Evolutionary conservation across 495 filamentous ascomycete genomes (phyloP).

Genomic region (Neurospora sp.): DNA sequence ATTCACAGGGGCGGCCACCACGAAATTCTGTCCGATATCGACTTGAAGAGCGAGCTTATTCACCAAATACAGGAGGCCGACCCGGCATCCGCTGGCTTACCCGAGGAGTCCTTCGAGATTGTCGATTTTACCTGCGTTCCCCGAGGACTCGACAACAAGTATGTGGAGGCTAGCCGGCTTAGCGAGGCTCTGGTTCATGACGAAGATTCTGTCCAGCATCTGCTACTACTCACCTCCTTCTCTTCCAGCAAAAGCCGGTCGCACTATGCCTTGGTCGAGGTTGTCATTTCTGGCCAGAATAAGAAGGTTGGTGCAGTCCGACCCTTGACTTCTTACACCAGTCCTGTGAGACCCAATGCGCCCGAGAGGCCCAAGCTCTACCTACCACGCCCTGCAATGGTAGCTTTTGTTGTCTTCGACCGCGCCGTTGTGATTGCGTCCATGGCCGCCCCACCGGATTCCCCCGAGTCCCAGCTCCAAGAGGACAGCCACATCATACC

Average conservation of each 20-base stretch:
- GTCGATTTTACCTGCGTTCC: slow-evolving; percentile 40
- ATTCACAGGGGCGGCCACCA: slow-evolving; percentile 70
- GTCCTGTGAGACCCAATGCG: slow-evolving; percentile 28
- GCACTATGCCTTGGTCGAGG: slow-evolving; percentile 36
- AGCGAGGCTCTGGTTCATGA: slow-evolving; percentile 28
- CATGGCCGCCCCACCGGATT: slow-evolving; percentile 46
- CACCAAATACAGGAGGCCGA: slow-evolving; percentile 25
- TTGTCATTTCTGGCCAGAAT: slow-evolving; percentile 27
- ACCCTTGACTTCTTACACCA: slow-evolving; percentile 52
- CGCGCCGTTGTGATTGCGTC: slow-evolving; percentile 69
- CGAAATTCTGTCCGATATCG: slow-evolving; percentile 41
- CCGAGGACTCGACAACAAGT: slow-evolving; percentile 29
- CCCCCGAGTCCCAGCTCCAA: slow-evolving; percentile 60
- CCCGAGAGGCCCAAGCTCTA: slow-evolving; percentile 56
- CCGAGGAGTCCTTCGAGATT: slow-evolving; percentile 35
- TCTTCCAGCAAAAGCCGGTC: slow-evolving; percentile 18
- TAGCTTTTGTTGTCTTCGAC: slow-evolving; percentile 75
- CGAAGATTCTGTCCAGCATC: slow-evolving; percentile 34
- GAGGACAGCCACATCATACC: slow-evolving; percentile 48
- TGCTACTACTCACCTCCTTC: slow-evolving; percentile 31
- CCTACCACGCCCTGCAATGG: slow-evolving; percentile 62
- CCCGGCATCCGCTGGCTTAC: slow-evolving; percentile 8
- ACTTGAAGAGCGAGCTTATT: slow-evolving; percentile 26
- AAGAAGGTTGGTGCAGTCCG: slow-evolving; percentile 44
- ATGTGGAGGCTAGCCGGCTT: slow-evolving; percentile 32